These are phyloP conservation scores for Ogataea methanolica DNA, from an alignment of 805 yeast genomes.

Conservation along the genomic window DNA sequence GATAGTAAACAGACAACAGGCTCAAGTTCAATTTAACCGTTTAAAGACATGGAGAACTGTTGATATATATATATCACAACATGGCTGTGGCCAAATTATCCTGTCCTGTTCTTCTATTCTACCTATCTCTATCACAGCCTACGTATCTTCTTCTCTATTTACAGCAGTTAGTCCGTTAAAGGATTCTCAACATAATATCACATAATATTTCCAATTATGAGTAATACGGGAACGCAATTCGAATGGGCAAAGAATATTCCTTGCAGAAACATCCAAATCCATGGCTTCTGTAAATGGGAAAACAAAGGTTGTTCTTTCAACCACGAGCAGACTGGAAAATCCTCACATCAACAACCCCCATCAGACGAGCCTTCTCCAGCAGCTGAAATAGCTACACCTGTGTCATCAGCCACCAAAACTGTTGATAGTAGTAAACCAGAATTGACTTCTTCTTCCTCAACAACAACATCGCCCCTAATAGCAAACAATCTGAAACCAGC, in stretches of 20 bases:
- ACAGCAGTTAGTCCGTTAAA: too few relatives aligned
- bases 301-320: conserved; percentile 83
- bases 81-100: too few relatives aligned
- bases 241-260: conserved; percentile 70
- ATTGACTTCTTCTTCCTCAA: neutral
- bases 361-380: conserved; percentile 2
- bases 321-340: conserved; percentile 44
- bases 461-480: neutral
- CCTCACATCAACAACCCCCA: conserved; percentile 6
- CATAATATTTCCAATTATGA: conserved; percentile 5
- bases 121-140: too few relatives aligned
- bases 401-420: conserved; percentile 3
- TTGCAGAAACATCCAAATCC: conserved; percentile 78
- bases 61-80: too few relatives aligned
- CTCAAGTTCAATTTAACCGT: too few relatives aligned
- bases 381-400: neutral
- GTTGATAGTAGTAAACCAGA: neutral
- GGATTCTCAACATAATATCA: neutral
- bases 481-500: neutral
- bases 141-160: too few relatives aligned
- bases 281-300: conserved; percentile 85
- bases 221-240: conserved; percentile 28
- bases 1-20: too few relatives aligned
- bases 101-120: too few relatives aligned
- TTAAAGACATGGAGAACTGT: too few relatives aligned